phyloP scores from a whole-genome alignment of 2,329 filamentous ascomycete genomes.

The Aspergillus ochraceoroseus region DNA sequence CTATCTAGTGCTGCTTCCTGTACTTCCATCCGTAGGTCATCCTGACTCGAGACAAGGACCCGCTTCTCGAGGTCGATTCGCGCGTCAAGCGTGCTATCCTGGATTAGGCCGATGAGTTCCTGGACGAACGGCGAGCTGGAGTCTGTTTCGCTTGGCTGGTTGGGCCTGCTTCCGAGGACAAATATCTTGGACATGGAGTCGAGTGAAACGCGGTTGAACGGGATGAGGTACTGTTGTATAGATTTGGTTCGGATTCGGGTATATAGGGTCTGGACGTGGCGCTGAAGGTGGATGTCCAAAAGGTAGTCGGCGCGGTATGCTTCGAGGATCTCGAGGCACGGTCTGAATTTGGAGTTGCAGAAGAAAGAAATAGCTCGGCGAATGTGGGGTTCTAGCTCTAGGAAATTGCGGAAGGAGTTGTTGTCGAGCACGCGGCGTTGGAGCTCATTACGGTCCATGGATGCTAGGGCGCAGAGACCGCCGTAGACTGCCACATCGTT shows the following conservation, averaged over 20 bases:
- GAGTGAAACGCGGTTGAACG: conserved; percentile 82
- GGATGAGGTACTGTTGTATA: conserved; percentile 86
- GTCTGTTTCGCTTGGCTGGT: conserved; percentile 58
- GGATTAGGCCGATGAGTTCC: conserved; percentile 76
- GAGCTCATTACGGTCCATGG: conserved; percentile 74
- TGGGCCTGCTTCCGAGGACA: conserved; percentile 42
- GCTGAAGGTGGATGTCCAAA: conserved; percentile 80
- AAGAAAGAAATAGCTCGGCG: conserved; percentile 86
- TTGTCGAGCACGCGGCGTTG: conserved; percentile 75
- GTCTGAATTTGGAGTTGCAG: conserved; percentile 81
- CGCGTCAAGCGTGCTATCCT: conserved; percentile 64
- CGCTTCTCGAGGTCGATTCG: conserved; percentile 79
- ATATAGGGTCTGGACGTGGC: conserved; percentile 67
- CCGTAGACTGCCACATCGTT: conserved; percentile 94
- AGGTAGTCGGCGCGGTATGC: conserved; percentile 78
- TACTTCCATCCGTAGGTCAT: conserved; percentile 62
- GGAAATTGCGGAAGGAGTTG: conserved; percentile 71
- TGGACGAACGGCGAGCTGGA: conserved; percentile 42
- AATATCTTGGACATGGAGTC: conserved; percentile 75
- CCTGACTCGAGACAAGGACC: conserved; percentile 68
- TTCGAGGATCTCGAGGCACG: conserved; percentile 76
- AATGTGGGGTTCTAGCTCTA: conserved; percentile 91
- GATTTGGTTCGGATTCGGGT: conserved; percentile 77
- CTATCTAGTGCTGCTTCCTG: conserved; percentile 65
- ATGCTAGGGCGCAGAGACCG: conserved; percentile 81